phyloP scores from a whole-genome alignment of 192 early-diverging fungal species.

The Geranomyces michiganensis region DNA sequence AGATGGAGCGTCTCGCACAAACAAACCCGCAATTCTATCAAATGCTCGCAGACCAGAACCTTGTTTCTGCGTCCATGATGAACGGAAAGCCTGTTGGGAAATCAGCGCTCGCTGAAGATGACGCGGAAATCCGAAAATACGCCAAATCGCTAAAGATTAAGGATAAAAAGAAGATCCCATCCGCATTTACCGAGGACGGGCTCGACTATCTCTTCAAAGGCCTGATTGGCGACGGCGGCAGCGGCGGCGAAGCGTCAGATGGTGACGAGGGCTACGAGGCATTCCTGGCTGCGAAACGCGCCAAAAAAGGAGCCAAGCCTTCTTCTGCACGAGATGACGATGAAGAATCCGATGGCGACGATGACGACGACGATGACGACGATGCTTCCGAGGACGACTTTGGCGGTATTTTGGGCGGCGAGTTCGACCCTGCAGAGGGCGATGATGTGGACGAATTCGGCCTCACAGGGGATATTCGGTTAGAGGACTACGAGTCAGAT shows the following conservation, averaged over 20 bases:
- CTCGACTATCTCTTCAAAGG: conserved; percentile 33
- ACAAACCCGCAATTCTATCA: conserved; percentile 37
- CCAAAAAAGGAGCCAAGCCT: conserved; percentile 20
- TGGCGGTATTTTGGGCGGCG: conserved; percentile 12
- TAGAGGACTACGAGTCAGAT: conserved; percentile 8
- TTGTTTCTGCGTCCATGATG: conserved; percentile 4
- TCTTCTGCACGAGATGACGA: not conserved
- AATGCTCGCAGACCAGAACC: conserved; percentile 23
- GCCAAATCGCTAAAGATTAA: conserved; percentile 42
- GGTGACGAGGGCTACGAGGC: conserved; percentile 5
- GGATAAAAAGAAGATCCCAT: conserved; percentile 31
- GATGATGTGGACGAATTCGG: conserved; percentile 29
- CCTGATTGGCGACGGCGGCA: conserved; percentile 6
- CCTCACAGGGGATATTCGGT: conserved; percentile 8
- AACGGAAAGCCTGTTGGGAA: not conserved
- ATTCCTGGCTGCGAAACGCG: conserved; percentile 16
- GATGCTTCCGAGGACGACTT: conserved; percentile 29
- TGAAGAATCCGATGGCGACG: conserved; percentile 17
- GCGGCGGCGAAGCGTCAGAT: not conserved
- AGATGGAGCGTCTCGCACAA: conserved; percentile 25
- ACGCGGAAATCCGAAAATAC: conserved; percentile 36
- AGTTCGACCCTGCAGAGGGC: not conserved
- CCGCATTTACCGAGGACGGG: conserved; percentile 39
- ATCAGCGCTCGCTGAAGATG: conserved; percentile 34
- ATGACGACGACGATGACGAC: not conserved